Conservation (phyloP, 805 yeast species). For the Groenewaldozyma salmanticensis region DNA sequence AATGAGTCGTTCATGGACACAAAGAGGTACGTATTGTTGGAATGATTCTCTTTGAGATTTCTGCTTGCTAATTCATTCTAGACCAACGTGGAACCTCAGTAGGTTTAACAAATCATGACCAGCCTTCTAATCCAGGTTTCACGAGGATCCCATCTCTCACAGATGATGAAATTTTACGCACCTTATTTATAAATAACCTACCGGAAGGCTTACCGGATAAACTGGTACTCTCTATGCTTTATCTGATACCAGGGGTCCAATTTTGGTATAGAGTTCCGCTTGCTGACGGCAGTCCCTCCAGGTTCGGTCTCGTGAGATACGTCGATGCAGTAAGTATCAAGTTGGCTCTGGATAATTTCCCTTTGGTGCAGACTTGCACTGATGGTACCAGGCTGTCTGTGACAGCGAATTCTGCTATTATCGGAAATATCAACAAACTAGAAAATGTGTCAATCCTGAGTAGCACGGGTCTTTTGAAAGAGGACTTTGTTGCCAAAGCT, state of each 20-base stretch:
- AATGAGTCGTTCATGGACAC: too few relatives aligned
- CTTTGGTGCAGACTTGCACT: slow-evolving; percentile 5
- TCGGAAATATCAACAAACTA: neutral
- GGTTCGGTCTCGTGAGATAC: slow-evolving; percentile 16
- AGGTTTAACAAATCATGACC: too few relatives aligned
- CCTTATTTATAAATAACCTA: slow-evolving; percentile 12
- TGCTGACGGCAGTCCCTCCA: slow-evolving; percentile 9
- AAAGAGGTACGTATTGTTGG: slow-evolving; percentile 2
- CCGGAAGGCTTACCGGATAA: slow-evolving; percentile 14
- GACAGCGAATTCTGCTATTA: neutral
- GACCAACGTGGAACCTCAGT: too few relatives aligned
- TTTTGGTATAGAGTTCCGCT: slow-evolving; percentile 10
- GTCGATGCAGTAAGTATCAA: slow-evolving; percentile 9
- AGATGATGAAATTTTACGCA: slow-evolving; percentile 13
- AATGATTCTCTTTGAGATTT: too few relatives aligned
- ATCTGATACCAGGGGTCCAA: slow-evolving; percentile 15
- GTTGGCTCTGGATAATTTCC: slow-evolving; percentile 14
- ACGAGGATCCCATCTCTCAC: neutral
- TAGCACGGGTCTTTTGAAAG: slow-evolving; percentile 9
- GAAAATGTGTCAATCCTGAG: slow-evolving; percentile 5
- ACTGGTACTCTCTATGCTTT: slow-evolving; percentile 6
- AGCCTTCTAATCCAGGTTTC: too few relatives aligned
- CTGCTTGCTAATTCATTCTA: too few relatives aligned
- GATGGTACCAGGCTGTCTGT: slow-evolving; percentile 2
- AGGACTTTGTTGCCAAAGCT: neutral